Base-by-base conservation (phyloP, 2,329 filamentous ascomycete genomes). In the Tolypocladium cylindrosporum region DNA sequence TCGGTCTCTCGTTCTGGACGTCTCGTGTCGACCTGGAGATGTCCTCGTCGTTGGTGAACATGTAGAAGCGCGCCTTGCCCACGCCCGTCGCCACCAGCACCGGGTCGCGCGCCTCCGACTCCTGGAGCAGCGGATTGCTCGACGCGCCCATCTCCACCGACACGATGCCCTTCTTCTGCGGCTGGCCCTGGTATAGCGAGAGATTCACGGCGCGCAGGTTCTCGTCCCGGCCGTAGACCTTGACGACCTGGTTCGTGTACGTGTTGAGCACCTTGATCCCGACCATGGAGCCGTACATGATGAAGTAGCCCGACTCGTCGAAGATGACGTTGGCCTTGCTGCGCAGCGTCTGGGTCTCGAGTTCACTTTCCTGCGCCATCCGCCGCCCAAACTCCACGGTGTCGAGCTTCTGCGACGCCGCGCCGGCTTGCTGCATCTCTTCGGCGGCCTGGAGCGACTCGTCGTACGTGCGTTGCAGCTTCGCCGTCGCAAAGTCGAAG, bases 121-220 rank as follows among this genome's bases (percentile, higher is more conserved):
- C 92, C 68, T 94, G 90, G 2, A 99, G 81, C 1, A 99, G 81
- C 0, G 95, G 94, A 70, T 99, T 99, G 65, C 84, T 88, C 40
- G 90, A 96, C 0, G 95, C 94, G 1, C 94, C 95, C 94, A 99
- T 99, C 63, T 92, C 92, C 31, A 97, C 88, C 0, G 95, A 99
- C 4, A 94, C 89, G 19, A 97, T 77, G 14, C 89, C 89, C 72
- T 97, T 97, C 74, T 93, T 95, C 71, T 96, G 90, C 0, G 94
- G 94, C 64, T 93, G 89, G 52, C 94, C 95, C 77, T 99, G 95
- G 71, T 99, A 99, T 7, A 99, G 75, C 21, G 88, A 84, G 14
- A 99, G 76, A 69, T 92, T 89, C 58, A 97, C 78, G 0, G 91
- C 84, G 34, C 94, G 86, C 66, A 97, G 87, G 48, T 89, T 86